Evolutionary conservation across 2,329 filamentous ascomycete species (phyloP), one percentile per base, ranked within the genome.

Genomic region (Parastagonospora nodorum): DNA sequence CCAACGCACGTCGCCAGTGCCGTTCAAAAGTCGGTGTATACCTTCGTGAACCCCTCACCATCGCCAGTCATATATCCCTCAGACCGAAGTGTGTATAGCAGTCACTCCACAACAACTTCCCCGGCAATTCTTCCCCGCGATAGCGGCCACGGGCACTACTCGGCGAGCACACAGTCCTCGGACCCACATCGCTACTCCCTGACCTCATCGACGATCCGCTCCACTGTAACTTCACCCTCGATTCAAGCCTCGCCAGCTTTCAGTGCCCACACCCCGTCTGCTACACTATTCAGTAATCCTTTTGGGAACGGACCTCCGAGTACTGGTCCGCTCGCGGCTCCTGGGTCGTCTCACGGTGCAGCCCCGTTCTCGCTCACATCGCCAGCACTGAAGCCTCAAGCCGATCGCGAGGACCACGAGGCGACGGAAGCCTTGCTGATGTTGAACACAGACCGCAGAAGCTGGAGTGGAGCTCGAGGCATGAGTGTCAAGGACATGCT

Each of bases 381-480:
- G 9, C 73, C 74, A 8, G 71, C 70, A 9, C 51, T 75, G 5
- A 64, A 60, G 5, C 69, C 73, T 2, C 70, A 70, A 51, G 60
- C 72, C 24, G 71, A 72, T 41, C 75, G 62, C 8, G 71, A 77
- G 28, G 78, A 81, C 37, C 87, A 92, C 53, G 90, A 94, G 71
- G 92, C 91, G 1, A 94, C 91, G 7, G 88, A 90, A 10, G 92
- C 92, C 2, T 73, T 96, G 61, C 74, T 96, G 70, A 96, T 96
- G 92, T 78, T 97, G 51, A 95, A 92, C 60, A 85, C 81, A 46
- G 91, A 94, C 69, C 83, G 90, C 35, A 81, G 90, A 31, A 75
- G 67, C 48, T 78, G 77, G 75, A 66, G 59, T 51, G 61, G 64
- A 8, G 70, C 62, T 15, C 58, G 73, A 24, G 72, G 72, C 8